Conservation (phyloP, 768 basidiomycete species). For the Russula griseocarnosa region DNA sequence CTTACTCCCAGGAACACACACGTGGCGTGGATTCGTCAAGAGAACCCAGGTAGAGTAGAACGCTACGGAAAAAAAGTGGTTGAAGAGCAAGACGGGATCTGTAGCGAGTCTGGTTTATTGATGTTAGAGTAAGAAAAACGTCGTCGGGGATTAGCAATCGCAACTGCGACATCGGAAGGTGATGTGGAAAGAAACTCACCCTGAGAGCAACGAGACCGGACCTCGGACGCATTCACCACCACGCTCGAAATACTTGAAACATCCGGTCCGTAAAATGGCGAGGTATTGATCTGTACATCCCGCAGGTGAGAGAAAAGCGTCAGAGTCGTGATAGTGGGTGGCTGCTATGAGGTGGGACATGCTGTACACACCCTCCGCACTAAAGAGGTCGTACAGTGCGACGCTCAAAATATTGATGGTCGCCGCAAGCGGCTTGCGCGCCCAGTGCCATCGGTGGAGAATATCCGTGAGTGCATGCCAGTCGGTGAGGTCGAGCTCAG, state of each 20-base stretch:
- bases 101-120: constrained; percentile 57
- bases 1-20: constrained; percentile 34
- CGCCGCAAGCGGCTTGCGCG: constrained; percentile 72
- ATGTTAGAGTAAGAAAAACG: not conserved
- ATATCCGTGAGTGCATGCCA: constrained; percentile 50
- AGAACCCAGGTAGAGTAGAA: constrained; percentile 91
- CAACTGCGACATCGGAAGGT: not conserved
- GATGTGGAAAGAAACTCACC: constrained; percentile 46
- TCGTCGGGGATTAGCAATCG: not conserved
- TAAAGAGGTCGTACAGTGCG: constrained; percentile 91
- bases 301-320: not conserved
- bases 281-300: constrained; percentile 54
- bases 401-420: constrained; percentile 92
- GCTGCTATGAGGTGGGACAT: not conserved
- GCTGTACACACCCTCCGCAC: constrained; percentile 75
- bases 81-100: constrained; percentile 73
- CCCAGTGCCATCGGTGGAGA: constrained; percentile 80
- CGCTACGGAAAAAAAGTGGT: constrained; percentile 94
- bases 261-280: constrained; percentile 68
- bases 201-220: constrained; percentile 86
- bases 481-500: constrained; percentile 42
- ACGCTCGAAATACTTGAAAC: constrained; percentile 95
- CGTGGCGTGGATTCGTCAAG: constrained; percentile 58
- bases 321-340: not conserved
- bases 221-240: constrained; percentile 87